Percentiles rank a stretch among this genome's conserved stretches.
These are phyloP conservation scores for Sphagnum fallax DNA, from an alignment of 228 moss, liverwort and hornwort species.

Conservation along the genomic window DNA sequence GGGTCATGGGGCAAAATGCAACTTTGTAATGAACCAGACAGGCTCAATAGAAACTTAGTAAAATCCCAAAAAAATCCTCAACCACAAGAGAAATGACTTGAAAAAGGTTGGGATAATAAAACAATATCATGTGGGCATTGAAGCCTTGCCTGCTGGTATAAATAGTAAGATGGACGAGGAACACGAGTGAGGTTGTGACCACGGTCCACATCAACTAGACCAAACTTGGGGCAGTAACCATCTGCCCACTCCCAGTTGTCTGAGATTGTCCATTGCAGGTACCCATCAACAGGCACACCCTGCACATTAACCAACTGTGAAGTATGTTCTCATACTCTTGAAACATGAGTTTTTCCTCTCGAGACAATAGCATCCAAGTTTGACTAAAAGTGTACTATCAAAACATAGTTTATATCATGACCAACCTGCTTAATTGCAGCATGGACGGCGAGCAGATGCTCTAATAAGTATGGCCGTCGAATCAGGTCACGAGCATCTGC, in stretches of 20 bases:
- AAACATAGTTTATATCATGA: neutral
- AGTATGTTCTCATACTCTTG: neutral
- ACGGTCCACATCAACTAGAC: conserved; percentile 66
- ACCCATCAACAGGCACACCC: conserved; percentile 85
- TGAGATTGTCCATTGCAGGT: conserved; percentile 87
- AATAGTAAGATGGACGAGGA: conserved; percentile 71
- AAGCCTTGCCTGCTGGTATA: conserved; percentile 61
- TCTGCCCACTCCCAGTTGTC: conserved; percentile 99
- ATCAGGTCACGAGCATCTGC: conserved; percentile 73
- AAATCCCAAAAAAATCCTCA: neutral
- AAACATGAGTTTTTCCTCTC: neutral
- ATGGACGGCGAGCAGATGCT: conserved; percentile 77
- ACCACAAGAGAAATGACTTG: neutral
- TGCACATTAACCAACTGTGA: conserved; percentile 16
- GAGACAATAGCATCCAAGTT: neutral
- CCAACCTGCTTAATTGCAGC: conserved; percentile 69
- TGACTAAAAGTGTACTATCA: neutral
- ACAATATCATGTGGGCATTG: neutral
- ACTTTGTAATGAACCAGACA: neutral
- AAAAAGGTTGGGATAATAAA: neutral
- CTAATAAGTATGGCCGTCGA: conserved; percentile 78
- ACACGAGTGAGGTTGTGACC: conserved; percentile 41
- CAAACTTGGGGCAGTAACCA: conserved; percentile 94
- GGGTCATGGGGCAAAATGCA: neutral
- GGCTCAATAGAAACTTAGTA: neutral